A percentile compares a stretch with the other conserved stretches of the same genome.
Evolutionary conservation across 495 filamentous ascomycete genomes (phyloP).

Genomic region (Glutinoglossum americanum): DNA sequence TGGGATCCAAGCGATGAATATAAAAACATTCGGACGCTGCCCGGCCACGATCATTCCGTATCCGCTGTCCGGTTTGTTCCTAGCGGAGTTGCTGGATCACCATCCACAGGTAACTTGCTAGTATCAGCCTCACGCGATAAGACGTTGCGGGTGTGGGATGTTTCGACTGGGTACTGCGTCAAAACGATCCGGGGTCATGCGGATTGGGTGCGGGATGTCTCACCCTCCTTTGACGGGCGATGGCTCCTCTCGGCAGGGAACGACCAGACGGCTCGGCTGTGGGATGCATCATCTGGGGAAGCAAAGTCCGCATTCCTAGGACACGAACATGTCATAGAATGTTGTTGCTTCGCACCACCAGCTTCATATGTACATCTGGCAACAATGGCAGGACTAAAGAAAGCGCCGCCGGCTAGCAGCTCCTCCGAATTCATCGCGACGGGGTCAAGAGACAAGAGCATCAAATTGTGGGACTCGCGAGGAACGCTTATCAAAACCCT

Average conservation of each 20-base stretch:
- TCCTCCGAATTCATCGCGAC: constrained; percentile 82
- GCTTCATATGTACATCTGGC: constrained; percentile 58
- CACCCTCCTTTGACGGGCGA: constrained; percentile 60
- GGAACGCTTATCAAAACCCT: constrained; percentile 77
- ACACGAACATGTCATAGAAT: constrained; percentile 79
- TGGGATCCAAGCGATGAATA: constrained; percentile 93
- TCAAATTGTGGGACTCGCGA: constrained; percentile 73
- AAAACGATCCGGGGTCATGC: constrained; percentile 61
- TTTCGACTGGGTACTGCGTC: constrained; percentile 79
- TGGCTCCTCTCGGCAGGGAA: constrained; percentile 66
- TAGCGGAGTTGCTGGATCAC: constrained; percentile 43
- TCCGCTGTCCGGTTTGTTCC: constrained; percentile 79
- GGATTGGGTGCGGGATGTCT: constrained; percentile 82
- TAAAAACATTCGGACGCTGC: constrained; percentile 83
- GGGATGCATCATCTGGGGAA: constrained; percentile 61
- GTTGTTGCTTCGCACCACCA: constrained; percentile 72
- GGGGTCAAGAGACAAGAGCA: constrained; percentile 75
- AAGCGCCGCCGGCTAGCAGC: constrained; percentile 47
- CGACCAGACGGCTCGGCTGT: constrained; percentile 62
- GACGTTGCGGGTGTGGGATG: constrained; percentile 76
- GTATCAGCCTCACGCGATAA: constrained; percentile 68
- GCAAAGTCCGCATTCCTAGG: constrained; percentile 62
- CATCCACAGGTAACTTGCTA: constrained; percentile 49
- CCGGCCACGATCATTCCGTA: constrained; percentile 83
- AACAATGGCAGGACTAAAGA: constrained; percentile 63